Evolutionary conservation across 352 stramenopile species (phyloP), one percentile per base, ranked within the genome.

Genomic region (Peronospora farinosa): DNA sequence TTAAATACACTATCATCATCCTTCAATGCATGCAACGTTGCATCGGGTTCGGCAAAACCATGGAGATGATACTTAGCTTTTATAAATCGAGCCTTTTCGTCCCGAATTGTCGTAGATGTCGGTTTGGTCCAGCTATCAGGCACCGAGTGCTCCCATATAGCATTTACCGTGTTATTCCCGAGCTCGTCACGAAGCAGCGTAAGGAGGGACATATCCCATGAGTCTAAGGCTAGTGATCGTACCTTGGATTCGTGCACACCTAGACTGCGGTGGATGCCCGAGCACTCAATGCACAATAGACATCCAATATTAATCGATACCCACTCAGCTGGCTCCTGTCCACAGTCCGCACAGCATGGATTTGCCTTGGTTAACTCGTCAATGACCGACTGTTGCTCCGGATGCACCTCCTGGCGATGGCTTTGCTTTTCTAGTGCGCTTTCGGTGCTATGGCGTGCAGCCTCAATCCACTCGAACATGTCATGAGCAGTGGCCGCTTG

Each of bases 161-260:
- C 47, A 50, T 94, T 94, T 16, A 92, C 72, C 2, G 51, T 57
- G 5, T 67, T 54, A 49, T 94, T 94, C 11, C 83, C 83, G 5
- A 94, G 51, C 23, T 85, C 60, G 11, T 89, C 73, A 3, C 73
- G 68, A 7, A 94, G 42, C 3, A 94, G 61, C 4, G 64, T 25
- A 9, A 94, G 50, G 5, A 92, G 60, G 5, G 69, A 47, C 78
- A 94, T 88, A 40, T 94, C 83, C 85, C 86, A 94, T 17, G 82
- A 92, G 57, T 97, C 88, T 17, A 97, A 67, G 3, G 74, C 71
- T 12, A 97, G 54, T 25, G 86, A 96, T n/a, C 92, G 75, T 35
- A 98, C 89, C 69, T 98, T 98, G 33, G 92, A 98, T 25, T 98
- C 88, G 72, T 99, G 96, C 2, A 97, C 92, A 40, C 96, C 96